These are phyloP conservation scores for Rhizopogon rudus DNA, from an alignment of 768 basidiomycete genomes.

Conservation along the genomic window DNA sequence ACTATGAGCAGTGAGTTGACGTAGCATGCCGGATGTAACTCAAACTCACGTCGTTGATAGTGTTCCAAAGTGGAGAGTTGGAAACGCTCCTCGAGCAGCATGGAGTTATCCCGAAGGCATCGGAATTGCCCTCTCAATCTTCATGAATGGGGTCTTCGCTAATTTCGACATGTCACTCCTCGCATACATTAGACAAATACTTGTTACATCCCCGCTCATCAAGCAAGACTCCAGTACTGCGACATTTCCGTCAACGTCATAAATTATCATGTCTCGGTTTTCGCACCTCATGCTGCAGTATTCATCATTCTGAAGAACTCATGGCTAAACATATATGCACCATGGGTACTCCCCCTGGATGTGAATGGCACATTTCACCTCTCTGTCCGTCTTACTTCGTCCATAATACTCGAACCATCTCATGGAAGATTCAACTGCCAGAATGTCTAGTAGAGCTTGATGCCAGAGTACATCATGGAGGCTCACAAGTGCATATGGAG, in stretches of 20 bases:
- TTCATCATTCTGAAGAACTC: no score
- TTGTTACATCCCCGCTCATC: neutral
- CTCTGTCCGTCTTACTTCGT: no score
- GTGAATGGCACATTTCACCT: no score
- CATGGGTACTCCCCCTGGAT: no score
- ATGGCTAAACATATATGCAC: no score
- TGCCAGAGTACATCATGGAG: no score
- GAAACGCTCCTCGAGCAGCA: neutral
- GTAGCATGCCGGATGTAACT: neutral
- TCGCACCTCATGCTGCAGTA: neutral
- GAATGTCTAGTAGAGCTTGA: no score
- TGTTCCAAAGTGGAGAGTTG: neutral
- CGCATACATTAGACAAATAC: neutral
- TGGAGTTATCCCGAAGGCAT: neutral
- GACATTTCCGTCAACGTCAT: neutral
- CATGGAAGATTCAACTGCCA: no score
- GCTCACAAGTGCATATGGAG: no score
- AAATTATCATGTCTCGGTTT: neutral
- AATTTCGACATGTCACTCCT: neutral
- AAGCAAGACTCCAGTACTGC: neutral
- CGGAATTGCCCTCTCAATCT: neutral
- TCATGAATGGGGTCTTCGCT: neutral
- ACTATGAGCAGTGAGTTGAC: conserved; percentile 72
- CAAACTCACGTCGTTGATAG: neutral
- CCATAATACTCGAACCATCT: no score